Evolutionary conservation across 139 green algal species (phyloP), one percentile per base, ranked within the genome.

Genomic region (Coccomyxa sp.): DNA sequence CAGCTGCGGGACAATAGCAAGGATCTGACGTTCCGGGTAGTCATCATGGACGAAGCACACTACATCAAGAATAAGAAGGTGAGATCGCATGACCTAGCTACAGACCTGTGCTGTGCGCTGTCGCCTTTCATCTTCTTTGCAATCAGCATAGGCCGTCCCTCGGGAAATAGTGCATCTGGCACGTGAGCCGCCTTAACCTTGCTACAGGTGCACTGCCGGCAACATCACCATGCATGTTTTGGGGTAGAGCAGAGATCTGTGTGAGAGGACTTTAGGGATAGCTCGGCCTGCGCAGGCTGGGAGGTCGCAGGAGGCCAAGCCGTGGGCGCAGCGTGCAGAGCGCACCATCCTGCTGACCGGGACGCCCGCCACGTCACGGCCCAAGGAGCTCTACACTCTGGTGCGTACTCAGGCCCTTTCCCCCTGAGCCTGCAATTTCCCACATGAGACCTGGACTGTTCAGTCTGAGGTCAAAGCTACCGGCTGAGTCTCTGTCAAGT

Each of bases 51-150:
- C 73, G 91, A 95, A 82, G 77, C 77, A 31, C 90, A 93, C 82
- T 94, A 88, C 87, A 91, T 96, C 80, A 95, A 96, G 79, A 90
- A 86, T 75, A 64, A 75, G 34, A 88, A 86, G 75, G 87, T 89
- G 36, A 34, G 73, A n/a, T n/a, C n/a, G n/a, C n/a, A n/a, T n/a
- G 29, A 73, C 22, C 0, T 12, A 2, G 8, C 27, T 58, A 31
- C 22, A 55, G 7, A 0, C 35, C 6, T 39, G 39, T 31, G 31
- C 4, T 41, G 1, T 6, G n/a, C 50, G 50, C 14, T 14, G 14
- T 64, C 14, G 50, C 39, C 7, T 78, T 9, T 38, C 29, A 0
- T 41, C 74, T 36, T 33, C 8, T 54, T 37, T 38, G 27, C 33
- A 6, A 55, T 41, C 8, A n/a, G 0, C 2, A 50, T 33, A 24